A percentile compares a stretch with the other conserved stretches of the same genome.
Evolutionary conservation across 169 alveolate species (phyloP).

Genomic region (Plasmodium gonderi): DNA sequence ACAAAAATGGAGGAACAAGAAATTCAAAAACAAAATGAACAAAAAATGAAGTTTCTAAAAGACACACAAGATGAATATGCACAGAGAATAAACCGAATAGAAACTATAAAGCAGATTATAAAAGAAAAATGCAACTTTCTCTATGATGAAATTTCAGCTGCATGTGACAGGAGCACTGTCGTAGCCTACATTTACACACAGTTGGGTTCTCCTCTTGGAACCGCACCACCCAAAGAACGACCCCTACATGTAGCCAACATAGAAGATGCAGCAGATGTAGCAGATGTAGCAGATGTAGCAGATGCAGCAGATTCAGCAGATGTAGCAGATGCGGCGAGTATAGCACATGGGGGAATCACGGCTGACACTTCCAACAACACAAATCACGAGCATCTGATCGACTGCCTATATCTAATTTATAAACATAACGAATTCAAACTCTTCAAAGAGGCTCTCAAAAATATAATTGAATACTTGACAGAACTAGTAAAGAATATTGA

Average conservation of each 20-base stretch:
- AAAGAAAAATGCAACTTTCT: conserved; percentile 32
- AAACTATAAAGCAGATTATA: conserved; percentile 15
- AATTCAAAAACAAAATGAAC: conserved; percentile 23
- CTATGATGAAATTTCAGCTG: conserved; percentile 38
- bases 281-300: too few species aligned
- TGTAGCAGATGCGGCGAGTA: background rate
- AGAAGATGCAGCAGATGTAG: too few species aligned
- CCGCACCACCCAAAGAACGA: too few species aligned
- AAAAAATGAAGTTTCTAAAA: conserved; percentile 22
- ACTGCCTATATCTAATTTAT: conserved; percentile 43
- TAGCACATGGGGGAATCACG: background rate
- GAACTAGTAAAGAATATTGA: conserved; percentile 44
- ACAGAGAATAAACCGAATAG: conserved; percentile 9
- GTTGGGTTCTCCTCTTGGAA: conserved; percentile 9
- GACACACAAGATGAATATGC: conserved; percentile 25
- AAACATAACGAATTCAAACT: conserved; percentile 35
- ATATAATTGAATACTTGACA: conserved; percentile 46
- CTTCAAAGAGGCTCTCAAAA: conserved; percentile 37
- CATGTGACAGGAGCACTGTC: conserved; percentile 28
- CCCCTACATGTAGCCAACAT: too few species aligned
- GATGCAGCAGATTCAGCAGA: background rate
- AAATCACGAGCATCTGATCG: conserved; percentile 13
- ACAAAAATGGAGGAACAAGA: conserved; percentile 36
- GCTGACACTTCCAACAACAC: background rate
- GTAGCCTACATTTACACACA: conserved; percentile 33